Conservation (phyloP, 371 early-diverging fungal genomes). For the Paraphysoderma sedebokerense region DNA sequence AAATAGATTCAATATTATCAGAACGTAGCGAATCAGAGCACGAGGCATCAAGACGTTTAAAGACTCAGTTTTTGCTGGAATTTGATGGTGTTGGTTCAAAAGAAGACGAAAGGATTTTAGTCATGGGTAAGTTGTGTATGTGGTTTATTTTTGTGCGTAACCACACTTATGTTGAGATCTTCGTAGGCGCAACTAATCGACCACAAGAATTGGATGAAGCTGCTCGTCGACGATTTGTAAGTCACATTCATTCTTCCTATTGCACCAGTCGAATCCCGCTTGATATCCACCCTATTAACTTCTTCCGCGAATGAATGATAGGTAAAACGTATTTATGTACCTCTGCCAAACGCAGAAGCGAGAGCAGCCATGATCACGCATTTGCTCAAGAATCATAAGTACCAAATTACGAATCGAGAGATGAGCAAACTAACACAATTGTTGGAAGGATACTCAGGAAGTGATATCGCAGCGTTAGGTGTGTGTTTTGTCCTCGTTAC, state of each 20-base stretch:
- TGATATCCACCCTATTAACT: no score
- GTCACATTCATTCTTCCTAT: no score
- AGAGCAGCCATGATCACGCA: constrained; percentile 29
- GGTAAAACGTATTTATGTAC: constrained; percentile 52
- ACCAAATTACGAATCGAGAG: constrained; percentile 21
- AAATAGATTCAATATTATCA: constrained; percentile 47
- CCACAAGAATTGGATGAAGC: constrained; percentile 62
- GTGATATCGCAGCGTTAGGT: constrained; percentile 55
- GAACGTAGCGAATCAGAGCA: constrained; percentile 53
- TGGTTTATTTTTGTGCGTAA: constrained; percentile 4
- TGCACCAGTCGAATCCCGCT: no score
- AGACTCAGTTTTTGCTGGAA: constrained; percentile 71
- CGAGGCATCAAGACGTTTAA: constrained; percentile 56
- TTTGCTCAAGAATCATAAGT: constrained; percentile 32
- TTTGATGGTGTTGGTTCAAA: constrained; percentile 41
- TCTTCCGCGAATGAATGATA: no score
- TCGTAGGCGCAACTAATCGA: constrained; percentile 41
- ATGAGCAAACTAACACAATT: constrained; percentile 21
- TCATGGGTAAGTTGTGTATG: constrained; percentile 24
- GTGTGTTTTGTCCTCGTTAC: no score
- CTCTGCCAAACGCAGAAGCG: constrained; percentile 45
- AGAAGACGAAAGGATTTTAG: constrained; percentile 28
- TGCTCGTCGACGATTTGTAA: constrained; percentile 43
- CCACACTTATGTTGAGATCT: not conserved
- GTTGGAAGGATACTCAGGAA: constrained; percentile 57